Evolutionary conservation across 257 asterid genomes (phyloP).

Genomic region (Leptodermis oblonga): DNA sequence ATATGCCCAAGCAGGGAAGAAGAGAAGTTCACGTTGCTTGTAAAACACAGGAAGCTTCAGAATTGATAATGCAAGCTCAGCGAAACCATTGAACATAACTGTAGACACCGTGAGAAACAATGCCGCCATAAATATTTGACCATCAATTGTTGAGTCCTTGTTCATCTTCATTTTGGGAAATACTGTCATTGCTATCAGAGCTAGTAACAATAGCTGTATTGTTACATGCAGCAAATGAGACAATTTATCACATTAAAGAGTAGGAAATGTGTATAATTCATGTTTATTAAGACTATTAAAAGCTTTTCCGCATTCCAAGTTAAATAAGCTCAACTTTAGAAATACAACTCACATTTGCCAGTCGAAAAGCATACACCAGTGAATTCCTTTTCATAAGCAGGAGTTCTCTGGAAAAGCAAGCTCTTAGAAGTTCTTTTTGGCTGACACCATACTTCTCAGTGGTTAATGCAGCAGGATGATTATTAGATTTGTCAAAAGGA

Average conservation of each 20-base stretch:
- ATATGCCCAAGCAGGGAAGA: conserved; percentile 84
- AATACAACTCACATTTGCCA: conserved; percentile 19
- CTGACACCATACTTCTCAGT: conserved; percentile 19
- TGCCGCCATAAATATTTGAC: conserved; percentile 73
- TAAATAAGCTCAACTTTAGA: not conserved
- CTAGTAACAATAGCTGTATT: conserved; percentile 58
- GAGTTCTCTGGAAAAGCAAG: conserved; percentile 18
- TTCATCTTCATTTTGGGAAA: conserved; percentile 76
- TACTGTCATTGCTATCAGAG: conserved; percentile 67
- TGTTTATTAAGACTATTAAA: not conserved
- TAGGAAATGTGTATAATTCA: not conserved
- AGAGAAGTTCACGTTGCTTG: conserved; percentile 75
- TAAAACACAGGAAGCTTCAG: conserved; percentile 80
- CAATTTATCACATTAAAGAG: too few species aligned
- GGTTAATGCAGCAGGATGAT: conserved; percentile 17
- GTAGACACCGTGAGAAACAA: conserved; percentile 61
- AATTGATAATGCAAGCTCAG: conserved; percentile 75
- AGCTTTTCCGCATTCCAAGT: not conserved
- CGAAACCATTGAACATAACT: conserved; percentile 77
- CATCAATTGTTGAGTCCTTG: conserved; percentile 54
- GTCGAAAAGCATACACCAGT: conserved; percentile 13
- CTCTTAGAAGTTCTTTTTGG: conserved; percentile 19
- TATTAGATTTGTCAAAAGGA: conserved; percentile 20
- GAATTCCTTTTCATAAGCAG: conserved; percentile 26
- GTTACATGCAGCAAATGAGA: not conserved